These are phyloP conservation scores for Cylindrotheca closterium DNA, from an alignment of 108 stramenopile genomes.

Conservation along the genomic window DNA sequence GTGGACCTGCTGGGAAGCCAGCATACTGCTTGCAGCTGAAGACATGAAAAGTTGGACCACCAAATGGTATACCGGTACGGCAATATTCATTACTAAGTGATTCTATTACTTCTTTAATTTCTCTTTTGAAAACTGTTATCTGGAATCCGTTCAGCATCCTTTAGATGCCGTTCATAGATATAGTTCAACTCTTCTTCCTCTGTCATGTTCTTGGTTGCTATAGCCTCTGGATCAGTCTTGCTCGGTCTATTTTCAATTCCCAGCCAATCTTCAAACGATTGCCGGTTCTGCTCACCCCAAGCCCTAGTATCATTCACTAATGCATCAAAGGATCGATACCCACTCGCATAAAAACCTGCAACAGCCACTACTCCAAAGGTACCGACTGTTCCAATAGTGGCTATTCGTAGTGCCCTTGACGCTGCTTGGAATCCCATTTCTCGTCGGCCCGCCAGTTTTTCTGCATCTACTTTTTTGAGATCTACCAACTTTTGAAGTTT, in stretches of 20 bases:
- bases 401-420: constrained; percentile 28
- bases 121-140: no score
- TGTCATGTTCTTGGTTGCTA: constrained; percentile 62
- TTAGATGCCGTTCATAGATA: constrained; percentile 49
- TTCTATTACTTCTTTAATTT: no score
- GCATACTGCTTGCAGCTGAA: no score
- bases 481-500: constrained; percentile 26
- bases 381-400: constrained; percentile 35
- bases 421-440: constrained; percentile 19
- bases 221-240: constrained; percentile 41
- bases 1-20: no score
- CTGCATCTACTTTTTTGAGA: not conserved
- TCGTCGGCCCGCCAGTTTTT: not conserved
- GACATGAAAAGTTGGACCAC: no score
- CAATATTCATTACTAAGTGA: no score
- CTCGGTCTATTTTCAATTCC: constrained; percentile 36
- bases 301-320: constrained; percentile 35
- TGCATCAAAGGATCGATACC: constrained; percentile 53
- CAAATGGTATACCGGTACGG: no score
- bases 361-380: constrained; percentile 38
- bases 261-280: constrained; percentile 41
- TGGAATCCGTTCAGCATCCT: constrained; percentile 20
- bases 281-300: constrained; percentile 48
- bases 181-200: constrained; percentile 75
- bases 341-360: constrained; percentile 24